Evolutionary conservation across 371 early-diverging fungal species (phyloP), one percentile per base, ranked within the genome.

Genomic region (Mucor piriformis): DNA sequence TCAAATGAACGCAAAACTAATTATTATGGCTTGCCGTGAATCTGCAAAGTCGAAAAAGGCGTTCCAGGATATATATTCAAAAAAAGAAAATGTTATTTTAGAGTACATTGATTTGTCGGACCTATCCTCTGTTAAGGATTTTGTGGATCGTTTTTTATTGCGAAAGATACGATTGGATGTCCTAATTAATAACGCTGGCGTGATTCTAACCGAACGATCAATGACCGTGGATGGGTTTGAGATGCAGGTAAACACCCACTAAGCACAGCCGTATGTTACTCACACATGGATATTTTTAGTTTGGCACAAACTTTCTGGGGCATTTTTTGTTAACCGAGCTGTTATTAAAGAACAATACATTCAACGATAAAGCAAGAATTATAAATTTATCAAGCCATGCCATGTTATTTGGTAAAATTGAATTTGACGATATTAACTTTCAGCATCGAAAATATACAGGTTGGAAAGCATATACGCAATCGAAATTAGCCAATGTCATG

Each of bases 261-360:
- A n/a, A n/a, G n/a, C n/a, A n/a, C n/a, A n/a, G n/a, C n/a, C n/a
- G n/a, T n/a, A n/a, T n/a, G n/a, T n/a, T n/a, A n/a, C n/a, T n/a
- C n/a, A n/a, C n/a, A n/a, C n/a, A n/a, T n/a, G n/a, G n/a, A n/a
- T 29, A 11, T 10, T 29, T 38, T 15, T 51, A 66, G 67, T 77
- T 80, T 53, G 88, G 79, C 0, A 77, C 82, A 38, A 93, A 93
- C 71, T 89, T 91, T 55, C 57, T 92, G 21, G 91, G 85, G 6
- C 88, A 84, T 49, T 86, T 85, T 57, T 49, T 64, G 27, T 61
- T 69, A 6, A 64, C 69, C 15, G 61, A 64, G 23, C 24, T 58
- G 13, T 23, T 69, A 8, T 35, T 69, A 6, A 51, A 54, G 3
- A 55, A 40, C 6, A 24, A 48, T 20, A 34, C 38, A n/a, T 52